phyloP scores from a whole-genome alignment of 768 basidiomycete genomes.

The Lentinula aciculospora region DNA sequence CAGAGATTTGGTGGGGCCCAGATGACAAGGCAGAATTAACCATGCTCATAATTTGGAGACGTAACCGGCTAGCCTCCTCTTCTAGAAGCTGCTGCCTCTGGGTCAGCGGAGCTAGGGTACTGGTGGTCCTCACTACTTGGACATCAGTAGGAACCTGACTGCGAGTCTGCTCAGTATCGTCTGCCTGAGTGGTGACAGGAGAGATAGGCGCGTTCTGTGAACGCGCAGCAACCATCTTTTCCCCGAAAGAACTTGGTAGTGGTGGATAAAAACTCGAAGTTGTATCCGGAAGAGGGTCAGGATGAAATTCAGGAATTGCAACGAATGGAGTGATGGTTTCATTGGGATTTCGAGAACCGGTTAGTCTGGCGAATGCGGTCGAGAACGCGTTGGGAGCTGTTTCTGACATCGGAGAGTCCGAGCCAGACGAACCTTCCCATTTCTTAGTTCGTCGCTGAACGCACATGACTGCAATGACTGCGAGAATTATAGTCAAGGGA shows the following conservation, averaged over 20 bases:
- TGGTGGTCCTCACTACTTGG: background rate
- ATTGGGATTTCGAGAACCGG: background rate
- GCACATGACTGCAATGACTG: background rate
- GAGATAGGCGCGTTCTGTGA: background rate
- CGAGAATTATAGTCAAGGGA: background rate
- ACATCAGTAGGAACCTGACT: background rate
- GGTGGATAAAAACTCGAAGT: background rate
- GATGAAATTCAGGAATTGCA: background rate
- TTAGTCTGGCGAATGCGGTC: background rate
- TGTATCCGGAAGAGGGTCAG: background rate
- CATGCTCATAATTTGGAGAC: slow-evolving; percentile 3
- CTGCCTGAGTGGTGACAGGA: background rate
- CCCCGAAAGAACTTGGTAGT: background rate
- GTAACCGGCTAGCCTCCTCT: slow-evolving; percentile 1
- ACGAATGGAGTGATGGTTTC: background rate
- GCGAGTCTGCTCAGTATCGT: background rate
- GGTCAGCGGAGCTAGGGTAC: background rate
- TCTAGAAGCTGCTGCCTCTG: background rate
- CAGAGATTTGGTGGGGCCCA: background rate
- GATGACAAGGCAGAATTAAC: slow-evolving; percentile 3
- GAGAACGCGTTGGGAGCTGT: background rate
- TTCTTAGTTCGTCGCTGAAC: background rate
- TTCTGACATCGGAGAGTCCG: background rate
- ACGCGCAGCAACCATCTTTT: background rate
- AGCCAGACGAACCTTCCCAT: background rate